Conservation (phyloP, 192 early-diverging fungal genomes). For the Backusella psychrophila region DNA sequence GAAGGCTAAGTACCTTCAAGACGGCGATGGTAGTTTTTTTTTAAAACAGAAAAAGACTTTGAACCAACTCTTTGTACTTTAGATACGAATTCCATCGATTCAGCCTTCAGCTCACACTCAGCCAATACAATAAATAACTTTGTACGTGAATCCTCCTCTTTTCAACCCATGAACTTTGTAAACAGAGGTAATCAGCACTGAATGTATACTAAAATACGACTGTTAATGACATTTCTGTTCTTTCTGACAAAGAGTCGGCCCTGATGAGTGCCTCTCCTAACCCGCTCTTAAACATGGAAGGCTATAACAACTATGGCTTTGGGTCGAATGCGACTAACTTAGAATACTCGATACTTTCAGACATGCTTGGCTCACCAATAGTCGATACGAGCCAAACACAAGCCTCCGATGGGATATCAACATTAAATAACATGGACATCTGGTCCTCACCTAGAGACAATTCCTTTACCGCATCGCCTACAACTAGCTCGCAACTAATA, state of each 20-base stretch:
- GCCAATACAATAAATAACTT: not conserved
- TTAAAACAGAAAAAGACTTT: not conserved
- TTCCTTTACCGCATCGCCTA: not conserved
- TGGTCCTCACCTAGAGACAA: not conserved
- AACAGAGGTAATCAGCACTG: not conserved
- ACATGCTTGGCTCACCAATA: conserved; percentile 75
- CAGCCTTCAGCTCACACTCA: not conserved
- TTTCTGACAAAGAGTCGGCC: not conserved
- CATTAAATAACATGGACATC: not conserved
- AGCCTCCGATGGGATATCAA: not conserved
- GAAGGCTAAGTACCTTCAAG: conserved; percentile 90
- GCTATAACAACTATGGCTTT: conserved; percentile 57
- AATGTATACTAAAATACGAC: not conserved
- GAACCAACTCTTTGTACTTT: not conserved
- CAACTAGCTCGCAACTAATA: not conserved
- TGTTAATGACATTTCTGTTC: not conserved
- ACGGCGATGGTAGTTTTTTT: conserved; percentile 46
- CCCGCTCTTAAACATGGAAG: not conserved
- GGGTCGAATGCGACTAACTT: conserved; percentile 85
- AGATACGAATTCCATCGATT: not conserved
- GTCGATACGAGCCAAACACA: not conserved
- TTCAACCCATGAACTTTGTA: not conserved
- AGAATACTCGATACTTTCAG: conserved; percentile 86
- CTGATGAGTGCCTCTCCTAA: not conserved
- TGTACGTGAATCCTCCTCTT: not conserved